Base-by-base conservation (phyloP, 2,329 filamentous ascomycete species). In the Fusarium dimerum region DNA sequence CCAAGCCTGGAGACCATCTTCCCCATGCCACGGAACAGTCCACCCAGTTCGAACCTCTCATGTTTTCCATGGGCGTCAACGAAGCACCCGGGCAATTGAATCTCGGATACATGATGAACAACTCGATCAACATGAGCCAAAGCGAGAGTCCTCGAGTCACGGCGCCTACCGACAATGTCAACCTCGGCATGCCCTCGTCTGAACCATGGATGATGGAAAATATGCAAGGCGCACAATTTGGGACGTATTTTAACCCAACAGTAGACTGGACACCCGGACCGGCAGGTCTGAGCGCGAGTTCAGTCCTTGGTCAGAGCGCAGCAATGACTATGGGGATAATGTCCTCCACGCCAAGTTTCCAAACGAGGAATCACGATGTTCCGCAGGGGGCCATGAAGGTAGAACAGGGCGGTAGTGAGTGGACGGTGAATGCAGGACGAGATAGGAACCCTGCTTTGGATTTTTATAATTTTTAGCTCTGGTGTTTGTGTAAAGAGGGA, bases 371-470 rank as follows among this genome's bases (percentile, higher is more conserved):
- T 26, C 20, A 26, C 7, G 20, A 26, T 26, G 20, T 26, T 26
- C 20, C 20, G 20, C 20, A 26, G 20, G 20, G 20, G 20, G 20
- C 20, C 20, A 26, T 26, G 20, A 26, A 26, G 20, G 20, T 26
- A 26, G 20, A 26, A 7, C 20, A 26, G 20, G 20, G 20, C 20
- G 20, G 20, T 4, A 26, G 20, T 7, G 20, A 26, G 20, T 26
- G 20, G 20, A 26, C 20, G 20, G 20, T 26, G 20, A 26, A 26
- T 26, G 7, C 20, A 26, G 20, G 20, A 26, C 20, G 20, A 7
- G 7, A 50, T 15, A 67, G 70, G 54, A 73, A 73, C 45, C 67
- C 70, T 43, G 68, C 74, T 47, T 58, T 76, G 55, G 73, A 75
- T 52, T 76, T 75, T 57, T 71, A 75, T 44, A 70, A 66, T 49